A percentile compares a stretch with the other conserved stretches of the same genome.
These are phyloP conservation scores for Xylaria sp. DNA, from an alignment of 2,329 filamentous ascomycete genomes.

Conservation along the genomic window DNA sequence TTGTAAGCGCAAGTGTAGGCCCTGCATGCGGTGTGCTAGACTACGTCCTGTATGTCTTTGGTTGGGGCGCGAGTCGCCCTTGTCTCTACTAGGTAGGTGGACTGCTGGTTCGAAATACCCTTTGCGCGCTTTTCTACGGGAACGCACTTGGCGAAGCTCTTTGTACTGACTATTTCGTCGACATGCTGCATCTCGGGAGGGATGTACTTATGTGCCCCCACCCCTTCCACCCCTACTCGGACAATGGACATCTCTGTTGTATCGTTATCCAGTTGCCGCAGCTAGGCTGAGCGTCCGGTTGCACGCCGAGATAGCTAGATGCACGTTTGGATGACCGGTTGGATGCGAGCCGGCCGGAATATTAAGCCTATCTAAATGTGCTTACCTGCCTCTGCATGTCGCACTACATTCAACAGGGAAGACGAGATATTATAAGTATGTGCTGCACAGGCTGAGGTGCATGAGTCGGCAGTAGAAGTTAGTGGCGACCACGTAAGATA, in stretches of 20 bases:
- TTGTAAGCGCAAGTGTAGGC: no score
- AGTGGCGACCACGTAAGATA: no score
- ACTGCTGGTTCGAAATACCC: neutral
- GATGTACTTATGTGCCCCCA: no score
- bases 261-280: no score
- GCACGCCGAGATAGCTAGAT: no score
- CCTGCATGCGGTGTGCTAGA: no score
- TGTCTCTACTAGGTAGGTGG: neutral
- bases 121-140: neutral
- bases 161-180: neutral
- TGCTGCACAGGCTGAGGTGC: neutral
- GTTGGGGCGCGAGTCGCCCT: neutral
- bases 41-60: no score
- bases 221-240: no score
- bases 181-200: neutral
- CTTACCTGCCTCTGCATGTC: slow-evolving; percentile 4
- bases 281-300: no score
- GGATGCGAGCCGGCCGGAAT: neutral
- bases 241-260: no score
- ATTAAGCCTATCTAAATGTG: slow-evolving; percentile 7
- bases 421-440: no score
- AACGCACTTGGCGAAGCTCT: neutral
- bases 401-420: no score
- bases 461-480: neutral
- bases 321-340: neutral